Evolutionary conservation across 2,329 filamentous ascomycete genomes (phyloP), one percentile per base, ranked within the genome.

Genomic region (Coniochaeta sp.): DNA sequence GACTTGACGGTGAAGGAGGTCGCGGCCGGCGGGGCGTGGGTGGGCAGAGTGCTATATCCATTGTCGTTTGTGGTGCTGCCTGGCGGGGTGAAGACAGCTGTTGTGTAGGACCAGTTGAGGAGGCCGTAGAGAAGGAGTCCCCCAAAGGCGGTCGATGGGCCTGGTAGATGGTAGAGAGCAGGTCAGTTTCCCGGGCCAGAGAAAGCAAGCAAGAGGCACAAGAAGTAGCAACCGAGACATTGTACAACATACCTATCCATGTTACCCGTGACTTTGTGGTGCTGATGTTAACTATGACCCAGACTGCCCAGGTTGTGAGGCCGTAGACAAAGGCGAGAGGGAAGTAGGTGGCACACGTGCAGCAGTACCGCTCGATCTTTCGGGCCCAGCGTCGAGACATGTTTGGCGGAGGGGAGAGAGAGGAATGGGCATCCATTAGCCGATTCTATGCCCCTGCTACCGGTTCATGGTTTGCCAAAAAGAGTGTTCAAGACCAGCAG

Each of bases 221-320:
- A 36, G 34, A 36, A 3, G 14, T 36, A 6, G 34, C 7, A 36
- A 40, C 16, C 6, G 38, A 17, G 9, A 11, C 38, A n/a, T 31
- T 16, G 36, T 28, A 38, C 69, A 24, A 62, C 79, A 56, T 76
- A 87, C 85, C 85, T 68, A 84, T 79, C 82, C 83, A 86, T 17
- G 72, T 71, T 57, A 77, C 81, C 61, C 79, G 79, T 6, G 77
- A 75, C 22, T 80, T 77, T 58, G 75, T 77, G 31, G 82, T 79
- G 58, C 90, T 89, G 62, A 96, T 89, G 60, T 81, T 87, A 56
- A 89, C 82, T 67, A 93, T 83, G 9, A 96, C 92, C 82, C 89
- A 97, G n/a, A 89, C 84, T 2, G 91, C 93, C 95, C 95, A 99
- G 12, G 89, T 89, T n/a, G 91, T 93, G 66, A 97, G 74, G 60